Evolutionary conservation across 805 yeast species (phyloP), one percentile per base, ranked within the genome.

Genomic region (Nakazawaea ernobii): DNA sequence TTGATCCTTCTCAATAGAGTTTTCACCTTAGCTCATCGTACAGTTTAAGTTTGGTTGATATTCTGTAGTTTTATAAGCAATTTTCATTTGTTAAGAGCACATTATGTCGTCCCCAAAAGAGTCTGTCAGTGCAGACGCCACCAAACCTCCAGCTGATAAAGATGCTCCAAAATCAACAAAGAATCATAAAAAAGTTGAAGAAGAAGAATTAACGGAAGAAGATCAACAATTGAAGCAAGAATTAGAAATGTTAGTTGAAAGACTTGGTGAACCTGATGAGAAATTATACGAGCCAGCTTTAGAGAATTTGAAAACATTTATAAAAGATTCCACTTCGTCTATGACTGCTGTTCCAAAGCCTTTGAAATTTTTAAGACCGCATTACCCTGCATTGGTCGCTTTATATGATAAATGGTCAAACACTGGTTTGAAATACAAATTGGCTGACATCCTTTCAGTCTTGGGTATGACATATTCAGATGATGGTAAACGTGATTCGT

Each of bases 341-440:
- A 94, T 94, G 97, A 94, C 99, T 1, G 99, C 99, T 2, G 99
- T 94, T 44, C 99, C 99, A 35, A 94, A 94, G 67, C 99, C 99
- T 5, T 78, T 94, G 68, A 95, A 94, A 71, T 94, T 94, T 63
- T 75, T 94, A 54, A 81, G 96, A 59, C 96, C 97, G 7, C 87
- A 82, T 59, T 94, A 84, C 62, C 82, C 84, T 17, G 59, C 73
- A n/a, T 72, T 94, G 58, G 78, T 79, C 32, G 75, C 71, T 46
- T 67, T 86, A 35, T 86, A 84, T 63, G 82, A 77, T 33, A 70
- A 72, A 32, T 89, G 97, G 96, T 66, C 72, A 10, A 69, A 71
- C 45, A 58, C 62, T 3, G 59, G 60, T 5, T 67, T 79, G 48
- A 77, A 77, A 53, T 67, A 75, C 39, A 73, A 75, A 53, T 74